Conservation (phyloP, 2,329 filamentous ascomycete genomes). For the Hymenoscyphus repandus region DNA sequence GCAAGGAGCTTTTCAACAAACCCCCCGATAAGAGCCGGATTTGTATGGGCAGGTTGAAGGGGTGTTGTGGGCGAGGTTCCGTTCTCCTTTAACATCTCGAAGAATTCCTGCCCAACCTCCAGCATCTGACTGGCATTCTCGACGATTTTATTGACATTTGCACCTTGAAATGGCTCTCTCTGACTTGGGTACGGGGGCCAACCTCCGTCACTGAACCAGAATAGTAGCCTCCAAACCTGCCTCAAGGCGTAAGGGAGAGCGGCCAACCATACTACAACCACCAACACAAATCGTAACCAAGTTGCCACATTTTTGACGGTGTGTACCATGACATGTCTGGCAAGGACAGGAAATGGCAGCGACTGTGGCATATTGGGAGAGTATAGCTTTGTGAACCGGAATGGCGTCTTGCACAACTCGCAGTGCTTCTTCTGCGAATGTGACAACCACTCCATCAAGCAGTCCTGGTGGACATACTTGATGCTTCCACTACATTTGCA, state of each 20-base stretch:
- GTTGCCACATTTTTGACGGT: conserved; percentile 64
- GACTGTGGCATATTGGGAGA: conserved; percentile 85
- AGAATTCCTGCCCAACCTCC: conserved; percentile 9
- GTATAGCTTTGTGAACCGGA: conserved; percentile 97
- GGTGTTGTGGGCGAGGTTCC: conserved; percentile 29
- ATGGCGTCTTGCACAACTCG: conserved; percentile 97
- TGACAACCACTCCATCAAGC: conserved; percentile 96
- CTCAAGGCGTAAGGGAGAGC: conserved; percentile 88
- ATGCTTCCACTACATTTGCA: conserved; percentile 99
- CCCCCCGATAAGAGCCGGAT: conserved; percentile 33
- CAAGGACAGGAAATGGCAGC: conserved; percentile 75
- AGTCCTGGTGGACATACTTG: conserved; percentile 96
- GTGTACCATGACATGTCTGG: conserved; percentile 73
- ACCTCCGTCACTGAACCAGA: conserved; percentile 56
- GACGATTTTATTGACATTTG: conserved; percentile 18
- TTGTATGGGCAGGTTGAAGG: conserved; percentile 31
- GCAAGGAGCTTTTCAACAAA: conserved; percentile 34
- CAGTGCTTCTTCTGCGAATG: conserved; percentile 99
- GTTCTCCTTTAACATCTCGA: conserved; percentile 16
- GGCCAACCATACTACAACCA: conserved; percentile 81
- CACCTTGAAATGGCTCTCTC: conserved; percentile 10
- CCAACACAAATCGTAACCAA: conserved; percentile 74
- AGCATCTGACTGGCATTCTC: conserved; percentile 23
- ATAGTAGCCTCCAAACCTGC: conserved; percentile 85
- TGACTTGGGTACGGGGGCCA: conserved; percentile 23